Evolutionary conservation across 208 protist genomes (phyloP), one percentile per base, ranked within the genome.

Genomic region (Borovskyia barvae): DNA sequence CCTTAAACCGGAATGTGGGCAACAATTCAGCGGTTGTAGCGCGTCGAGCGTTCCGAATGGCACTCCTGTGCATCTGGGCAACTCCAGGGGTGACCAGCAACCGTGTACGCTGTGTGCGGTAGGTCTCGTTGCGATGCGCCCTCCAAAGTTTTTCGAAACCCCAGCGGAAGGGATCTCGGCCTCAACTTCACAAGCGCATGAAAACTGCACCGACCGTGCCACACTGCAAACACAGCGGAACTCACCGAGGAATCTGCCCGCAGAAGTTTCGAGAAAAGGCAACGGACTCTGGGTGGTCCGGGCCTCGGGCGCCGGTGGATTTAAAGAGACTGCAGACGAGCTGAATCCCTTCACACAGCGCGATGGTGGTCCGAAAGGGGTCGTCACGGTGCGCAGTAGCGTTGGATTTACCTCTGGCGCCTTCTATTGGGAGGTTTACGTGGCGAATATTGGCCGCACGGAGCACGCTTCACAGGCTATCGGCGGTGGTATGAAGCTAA

Each of bases 371-470:
- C 64, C 76, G 26, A 54, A 75, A 14, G 55, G 60, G 28, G 66
- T 48, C 26, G 54, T 69, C 2, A 89, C 80, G 0, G 77, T 77
- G 29, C 77, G 79, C 40, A 88, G 77, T 49, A 85, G 41, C 45
- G 67, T 91, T 28, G 89, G 92, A 42, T 86, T 93, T 66, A 79
- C 66, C 3, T 62, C 39, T 17, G 92, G 92, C 11, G 60, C 78
- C 4, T 87, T 92, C 46, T 97, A 95, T 64, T 97, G 89, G 79
- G 92, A 97, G 58, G 77, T 94, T 12, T 75, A 73, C 35, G 64
- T 95, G 24, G 77, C 77, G 3, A 75, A 64, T 46, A 78, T 79
- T 43, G 68, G 72, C 33, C 59, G 60, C 39, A 59, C 63, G 26
- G 46, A 71, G 35, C 54, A 57, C 19, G 5, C 49, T 14, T 8